Evolutionary conservation across 192 early-diverging fungal species (phyloP), one percentile per base, ranked within the genome.

Genomic region (Geranomyces michiganensis): DNA sequence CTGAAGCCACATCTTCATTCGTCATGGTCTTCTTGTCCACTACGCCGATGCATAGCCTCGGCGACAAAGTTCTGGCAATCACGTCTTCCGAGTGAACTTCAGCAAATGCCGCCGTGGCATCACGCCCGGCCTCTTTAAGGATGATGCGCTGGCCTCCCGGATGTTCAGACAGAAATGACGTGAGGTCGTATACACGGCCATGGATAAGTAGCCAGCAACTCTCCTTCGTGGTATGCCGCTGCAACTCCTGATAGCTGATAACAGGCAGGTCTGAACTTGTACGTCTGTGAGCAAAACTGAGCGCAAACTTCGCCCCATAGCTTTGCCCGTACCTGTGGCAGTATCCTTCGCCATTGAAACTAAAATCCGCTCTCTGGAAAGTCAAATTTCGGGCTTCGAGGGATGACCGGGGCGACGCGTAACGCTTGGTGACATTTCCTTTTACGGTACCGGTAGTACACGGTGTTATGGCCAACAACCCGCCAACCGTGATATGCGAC

Each of bases 31-130:
- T 47, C 8, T 76, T 70, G 67, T 91, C 87, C 21, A 91, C 55
- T 1, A 56, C 59, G 4, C 91, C 91, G 30, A 89, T 55, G 68
- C 67, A 85, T 19, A 74, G 75, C n/a, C 85, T 79, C 15, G 82
- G 71, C 8, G 81, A 63, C 33, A 91, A 72, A 43, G 82, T 72
- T 27, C 71, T 63, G 2, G 79, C 67, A 55, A 92, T 82, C 70
- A 91, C 89, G 65, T 90, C 89, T 17, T 65, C 67, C 0, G 91
- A 86, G 67, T 92, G 91, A 60, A 91, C 84, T 36, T 76, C 78
- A 5, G 83, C 80, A 73, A 90, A 92, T 12, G 85, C 85, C 7
- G 30, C 72, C 3, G 90, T 91, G n/a, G 84, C 89, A 69, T 91
- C 89, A 29, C 79, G 80, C 26, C 91, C 91, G 21, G 90, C 88